These are phyloP conservation scores for Apiotrichum sp. DNA, from an alignment of 1,284 basidiomycete genomes.

Conservation along the genomic window DNA sequence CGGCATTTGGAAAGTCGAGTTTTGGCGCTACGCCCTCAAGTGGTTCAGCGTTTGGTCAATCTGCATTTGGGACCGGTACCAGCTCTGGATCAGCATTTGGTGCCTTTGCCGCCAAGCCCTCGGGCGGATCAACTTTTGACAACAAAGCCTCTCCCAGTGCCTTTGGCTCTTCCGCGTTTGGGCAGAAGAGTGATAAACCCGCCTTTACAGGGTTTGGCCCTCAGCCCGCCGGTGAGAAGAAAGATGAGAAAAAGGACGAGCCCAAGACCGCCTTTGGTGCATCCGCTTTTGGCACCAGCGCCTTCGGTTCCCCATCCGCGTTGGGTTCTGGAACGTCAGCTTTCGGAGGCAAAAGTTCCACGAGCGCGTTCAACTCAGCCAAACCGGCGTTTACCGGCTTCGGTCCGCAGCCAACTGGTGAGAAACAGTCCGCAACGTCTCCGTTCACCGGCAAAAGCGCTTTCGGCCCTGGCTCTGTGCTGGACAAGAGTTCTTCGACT, in stretches of 20 bases:
- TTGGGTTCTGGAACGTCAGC: no score
- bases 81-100: not conserved
- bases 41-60: not conserved
- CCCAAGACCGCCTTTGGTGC: not conserved
- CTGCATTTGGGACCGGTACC: not conserved
- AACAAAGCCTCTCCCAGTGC: slow-evolving; percentile 13
- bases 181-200: not conserved
- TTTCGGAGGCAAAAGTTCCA: no score
- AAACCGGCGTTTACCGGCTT: slow-evolving; percentile 19
- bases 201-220: slow-evolving; percentile 2
- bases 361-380: not conserved
- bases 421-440: not conserved
- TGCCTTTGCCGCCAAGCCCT: not conserved
- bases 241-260: not conserved
- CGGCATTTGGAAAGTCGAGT: not conserved
- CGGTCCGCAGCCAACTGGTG: slow-evolving; percentile 5
- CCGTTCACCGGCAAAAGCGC: not conserved
- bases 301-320: no score
- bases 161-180: slow-evolving; percentile 10
- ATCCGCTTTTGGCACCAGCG: no score
- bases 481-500: no score
- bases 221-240: not conserved
- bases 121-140: not conserved
- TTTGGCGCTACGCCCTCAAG: not conserved
- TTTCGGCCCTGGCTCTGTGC: not conserved